A percentile compares a stretch with the other conserved stretches of the same genome.
These are phyloP conservation scores for Pichia sp. DNA, from an alignment of 1,139 yeast species.

Conservation along the genomic window DNA sequence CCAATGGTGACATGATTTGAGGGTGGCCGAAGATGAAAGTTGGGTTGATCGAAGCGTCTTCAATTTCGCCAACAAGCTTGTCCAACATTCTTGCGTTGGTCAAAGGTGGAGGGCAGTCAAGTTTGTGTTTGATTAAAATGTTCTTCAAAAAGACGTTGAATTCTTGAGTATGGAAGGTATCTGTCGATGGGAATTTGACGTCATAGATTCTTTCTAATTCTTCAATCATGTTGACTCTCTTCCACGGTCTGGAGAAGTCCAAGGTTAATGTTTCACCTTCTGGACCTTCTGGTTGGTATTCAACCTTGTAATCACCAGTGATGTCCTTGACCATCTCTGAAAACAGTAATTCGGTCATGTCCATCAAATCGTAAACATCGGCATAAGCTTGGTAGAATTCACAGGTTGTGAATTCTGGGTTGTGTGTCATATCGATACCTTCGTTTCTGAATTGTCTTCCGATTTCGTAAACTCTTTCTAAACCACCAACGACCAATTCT, in stretches of 20 bases:
- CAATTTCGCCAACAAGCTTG: constrained; percentile 93
- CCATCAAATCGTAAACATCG: constrained; percentile 93
- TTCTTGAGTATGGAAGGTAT: constrained; percentile 88
- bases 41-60: constrained; percentile 92
- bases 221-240: constrained; percentile 95
- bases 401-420: constrained; percentile 97
- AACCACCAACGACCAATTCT: constrained; percentile 96
- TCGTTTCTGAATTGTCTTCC: constrained; percentile 99
- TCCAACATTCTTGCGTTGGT: constrained; percentile 99
- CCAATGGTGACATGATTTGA: constrained; percentile 99
- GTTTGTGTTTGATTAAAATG: constrained; percentile 69
- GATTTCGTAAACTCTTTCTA: constrained; percentile 97
- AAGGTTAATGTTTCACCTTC: constrained; percentile 72
- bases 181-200: constrained; percentile 94
- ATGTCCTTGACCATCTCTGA: constrained; percentile 97
- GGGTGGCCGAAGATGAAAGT: constrained; percentile 98
- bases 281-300: constrained; percentile 89
- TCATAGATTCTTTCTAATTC: constrained; percentile 83
- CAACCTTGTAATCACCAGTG: constrained; percentile 80
- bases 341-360: constrained; percentile 87
- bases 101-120: constrained; percentile 93
- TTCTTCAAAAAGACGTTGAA: constrained; percentile 87
- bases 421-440: constrained; percentile 96
- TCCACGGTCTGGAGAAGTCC: constrained; percentile 97
- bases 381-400: constrained; percentile 96